Conservation (phyloP, 2,329 filamentous ascomycete species). For the Calonectria pauciramosa region DNA sequence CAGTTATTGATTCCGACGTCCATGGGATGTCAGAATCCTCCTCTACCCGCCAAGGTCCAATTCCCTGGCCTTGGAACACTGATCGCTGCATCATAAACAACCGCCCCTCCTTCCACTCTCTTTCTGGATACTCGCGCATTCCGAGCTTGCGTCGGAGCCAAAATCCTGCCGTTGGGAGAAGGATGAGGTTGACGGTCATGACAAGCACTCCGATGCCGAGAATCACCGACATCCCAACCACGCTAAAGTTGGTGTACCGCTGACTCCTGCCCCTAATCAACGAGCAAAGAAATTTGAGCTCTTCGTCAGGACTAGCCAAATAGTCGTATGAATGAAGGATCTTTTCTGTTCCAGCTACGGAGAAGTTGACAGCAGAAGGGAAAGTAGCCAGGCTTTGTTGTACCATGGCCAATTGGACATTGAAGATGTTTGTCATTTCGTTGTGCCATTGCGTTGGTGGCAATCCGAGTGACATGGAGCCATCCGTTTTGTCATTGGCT, state of each 20-base stretch:
- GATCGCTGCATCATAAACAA: constrained; percentile 1
- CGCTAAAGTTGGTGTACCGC: neutral
- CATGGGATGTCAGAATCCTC: neutral
- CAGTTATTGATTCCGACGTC: neutral
- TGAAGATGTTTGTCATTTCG: neutral
- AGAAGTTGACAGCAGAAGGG: neutral
- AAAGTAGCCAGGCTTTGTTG: neutral
- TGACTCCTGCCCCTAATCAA: neutral
- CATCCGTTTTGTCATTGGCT: neutral
- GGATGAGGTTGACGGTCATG: neutral
- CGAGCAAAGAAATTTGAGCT: neutral
- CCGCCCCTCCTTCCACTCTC: neutral
- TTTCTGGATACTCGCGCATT: neutral
- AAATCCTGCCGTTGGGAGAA: neutral
- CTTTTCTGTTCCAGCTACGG: neutral
- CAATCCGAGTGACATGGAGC: neutral
- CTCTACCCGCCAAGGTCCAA: neutral
- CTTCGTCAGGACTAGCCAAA: neutral
- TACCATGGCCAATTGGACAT: neutral
- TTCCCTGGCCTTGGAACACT: neutral
- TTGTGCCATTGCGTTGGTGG: neutral
- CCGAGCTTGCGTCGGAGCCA: neutral
- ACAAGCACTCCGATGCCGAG: neutral
- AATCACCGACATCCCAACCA: neutral
- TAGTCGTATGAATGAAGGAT: neutral